These are phyloP conservation scores for Schrenkiella parvula DNA, from an alignment of 345 rosid genomes.

Conservation along the genomic window DNA sequence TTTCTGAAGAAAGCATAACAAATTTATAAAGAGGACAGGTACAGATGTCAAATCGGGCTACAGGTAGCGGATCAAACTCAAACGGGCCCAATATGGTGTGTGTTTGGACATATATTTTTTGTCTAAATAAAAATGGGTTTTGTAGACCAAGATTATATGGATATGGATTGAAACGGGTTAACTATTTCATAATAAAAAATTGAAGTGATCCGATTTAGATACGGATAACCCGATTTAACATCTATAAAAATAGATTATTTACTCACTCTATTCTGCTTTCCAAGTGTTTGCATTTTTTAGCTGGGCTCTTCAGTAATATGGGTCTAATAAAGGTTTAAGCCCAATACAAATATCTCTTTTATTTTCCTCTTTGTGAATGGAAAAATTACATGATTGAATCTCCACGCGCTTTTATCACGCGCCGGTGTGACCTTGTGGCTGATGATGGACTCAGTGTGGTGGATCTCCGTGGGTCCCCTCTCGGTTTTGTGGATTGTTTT, in stretches of 20 bases:
- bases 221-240: too few relatives aligned
- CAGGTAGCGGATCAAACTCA: too few relatives aligned
- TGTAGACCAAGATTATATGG: too few relatives aligned
- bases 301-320: background rate
- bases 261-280: background rate
- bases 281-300: slow-evolving; percentile 19
- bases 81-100: too few relatives aligned
- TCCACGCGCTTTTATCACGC: slow-evolving; percentile 1
- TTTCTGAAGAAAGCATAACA: background rate
- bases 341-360: background rate
- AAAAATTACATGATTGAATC: background rate
- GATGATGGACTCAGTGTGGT: slow-evolving; percentile 28
- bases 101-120: too few relatives aligned
- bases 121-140: too few relatives aligned
- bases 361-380: background rate
- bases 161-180: too few relatives aligned
- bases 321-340: background rate
- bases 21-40: background rate
- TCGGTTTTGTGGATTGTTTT: slow-evolving; percentile 10
- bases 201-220: too few relatives aligned
- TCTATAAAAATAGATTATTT: too few relatives aligned
- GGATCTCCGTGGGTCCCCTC: slow-evolving; percentile 23
- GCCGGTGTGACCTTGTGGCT: slow-evolving; percentile 25
- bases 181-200: too few relatives aligned
- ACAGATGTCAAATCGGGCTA: too few relatives aligned